Evolutionary conservation across 306 rosid genomes (phyloP), one percentile per base, ranked within the genome.

Genomic region (Sicyos baderoa): DNA sequence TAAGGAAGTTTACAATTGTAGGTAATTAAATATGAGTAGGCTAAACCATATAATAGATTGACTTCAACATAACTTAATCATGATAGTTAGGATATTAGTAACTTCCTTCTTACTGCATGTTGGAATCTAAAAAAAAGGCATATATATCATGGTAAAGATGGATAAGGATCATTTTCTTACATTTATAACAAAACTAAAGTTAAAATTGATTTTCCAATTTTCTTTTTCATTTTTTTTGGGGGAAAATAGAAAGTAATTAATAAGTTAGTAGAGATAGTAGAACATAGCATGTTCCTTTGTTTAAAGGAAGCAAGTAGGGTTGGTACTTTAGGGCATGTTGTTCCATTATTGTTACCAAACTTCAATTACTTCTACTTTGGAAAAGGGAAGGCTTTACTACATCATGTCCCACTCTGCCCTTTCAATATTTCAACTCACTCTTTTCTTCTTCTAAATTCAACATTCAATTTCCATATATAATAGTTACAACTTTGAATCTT

Each of bases 251-350:
- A 67, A 60, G 62, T 71, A 72, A 47, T 59, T 60, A 61, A n/a
- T 35, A 16, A 61, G 49, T 32, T 9, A 4, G 67, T 0, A 61
- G 66, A n/a, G 47, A 59, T 29, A 3, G 66, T 59, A 35, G 16
- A 61, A 61, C 4, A 35, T n/a, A 8, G 25, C 67, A 61, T 61
- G 67, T 61, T 61, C 23, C 23, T 32, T 61, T 32, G 48, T 35
- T 32, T 32, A 61, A 61, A n/a, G 48, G 23, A 61, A 32, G 48
- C 67, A 61, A 61, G 67, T 61, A 61, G 48, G 22, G 49, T 61
- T 35, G 23, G 67, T 61, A 61, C 67, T 61, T 61, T 32, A 61
- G 67, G 48, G 67, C 48, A 61, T 61, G 23, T 61, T 61, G 67
- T 61, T n/a, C 67, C 67, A 61, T 61, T 32, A 61, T 61, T 32